phyloP scores from a whole-genome alignment of 2,329 filamentous ascomycete species.

The Beauveria scarabaeidicola region DNA sequence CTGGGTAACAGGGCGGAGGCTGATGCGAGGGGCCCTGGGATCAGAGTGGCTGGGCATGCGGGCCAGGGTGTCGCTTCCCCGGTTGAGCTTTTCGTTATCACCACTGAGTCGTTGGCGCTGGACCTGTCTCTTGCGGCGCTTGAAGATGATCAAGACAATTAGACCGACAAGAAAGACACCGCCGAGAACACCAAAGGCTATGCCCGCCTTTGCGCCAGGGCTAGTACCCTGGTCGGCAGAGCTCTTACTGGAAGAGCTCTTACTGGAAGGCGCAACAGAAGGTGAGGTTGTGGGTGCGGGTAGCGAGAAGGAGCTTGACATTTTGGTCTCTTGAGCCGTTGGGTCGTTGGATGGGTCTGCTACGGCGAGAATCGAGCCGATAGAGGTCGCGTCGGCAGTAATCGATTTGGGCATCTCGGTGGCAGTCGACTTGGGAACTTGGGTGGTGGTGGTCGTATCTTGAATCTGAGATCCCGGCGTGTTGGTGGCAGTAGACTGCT shows the following conservation, averaged over 20 bases:
- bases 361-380: conserved; percentile 19
- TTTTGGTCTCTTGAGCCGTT: neutral
- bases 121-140: conserved; percentile 59
- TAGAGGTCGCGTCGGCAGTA: conserved; percentile 17
- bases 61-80: conserved; percentile 15
- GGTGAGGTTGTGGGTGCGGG: conserved; percentile 7
- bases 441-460: neutral
- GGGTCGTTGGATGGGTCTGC: neutral
- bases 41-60: conserved; percentile 9
- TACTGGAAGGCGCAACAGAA: neutral
- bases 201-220: conserved; percentile 60
- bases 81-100: conserved; percentile 57
- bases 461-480: neutral
- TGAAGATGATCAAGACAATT: conserved; percentile 64
- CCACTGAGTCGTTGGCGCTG: conserved; percentile 34
- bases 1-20: conserved; percentile 74
- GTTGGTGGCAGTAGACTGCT: conserved; percentile 3
- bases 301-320: neutral
- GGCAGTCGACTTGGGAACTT: conserved; percentile 16
- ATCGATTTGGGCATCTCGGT: conserved; percentile 14
- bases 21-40: conserved; percentile 64
- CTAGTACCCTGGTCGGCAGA: conserved; percentile 17
- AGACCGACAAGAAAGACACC: conserved; percentile 57
- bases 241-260: neutral
- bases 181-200: conserved; percentile 73